phyloP scores from a whole-genome alignment of 1,139 yeast genomes.

The Protomyces lactucae-debilis region DNA sequence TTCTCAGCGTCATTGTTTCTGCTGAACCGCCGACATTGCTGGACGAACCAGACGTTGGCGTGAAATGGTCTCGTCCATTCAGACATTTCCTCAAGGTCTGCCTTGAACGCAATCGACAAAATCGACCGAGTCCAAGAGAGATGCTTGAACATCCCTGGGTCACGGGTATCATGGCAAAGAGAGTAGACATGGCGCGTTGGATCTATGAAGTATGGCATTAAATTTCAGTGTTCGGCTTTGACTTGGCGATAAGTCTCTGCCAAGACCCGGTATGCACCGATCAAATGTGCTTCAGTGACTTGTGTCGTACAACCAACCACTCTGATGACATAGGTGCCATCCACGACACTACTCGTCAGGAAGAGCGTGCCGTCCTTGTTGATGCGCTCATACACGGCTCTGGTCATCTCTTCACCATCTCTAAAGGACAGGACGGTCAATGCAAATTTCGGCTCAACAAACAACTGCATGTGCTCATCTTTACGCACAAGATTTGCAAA shows the following conservation, averaged over 20 bases:
- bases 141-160: constrained; percentile 93
- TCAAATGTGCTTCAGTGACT: constrained; percentile 30
- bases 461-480: constrained; percentile 28
- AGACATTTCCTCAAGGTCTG: constrained; percentile 78
- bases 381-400: constrained; percentile 30
- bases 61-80: constrained; percentile 76
- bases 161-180: constrained; percentile 50
- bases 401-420: constrained; percentile 29
- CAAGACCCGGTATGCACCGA: constrained; percentile 16
- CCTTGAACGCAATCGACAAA: constrained; percentile 68
- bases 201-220: constrained; percentile 70
- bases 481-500: constrained; percentile 30
- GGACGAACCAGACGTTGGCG: constrained; percentile 72
- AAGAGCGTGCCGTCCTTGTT: constrained; percentile 31
- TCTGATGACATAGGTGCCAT: constrained; percentile 30
- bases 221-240: not conserved
- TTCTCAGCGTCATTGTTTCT: constrained; percentile 71
- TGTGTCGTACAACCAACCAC: constrained; percentile 34
- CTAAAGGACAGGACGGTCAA: constrained; percentile 30
- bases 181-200: constrained; percentile 81
- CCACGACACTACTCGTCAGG: constrained; percentile 32
- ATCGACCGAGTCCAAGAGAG: constrained; percentile 87
- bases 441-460: constrained; percentile 32
- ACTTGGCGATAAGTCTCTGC: constrained; percentile 5
- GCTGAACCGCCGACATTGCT: constrained; percentile 67